Conservation (phyloP, 345 rosid genomes). For the Linum usitatissimum region DNA sequence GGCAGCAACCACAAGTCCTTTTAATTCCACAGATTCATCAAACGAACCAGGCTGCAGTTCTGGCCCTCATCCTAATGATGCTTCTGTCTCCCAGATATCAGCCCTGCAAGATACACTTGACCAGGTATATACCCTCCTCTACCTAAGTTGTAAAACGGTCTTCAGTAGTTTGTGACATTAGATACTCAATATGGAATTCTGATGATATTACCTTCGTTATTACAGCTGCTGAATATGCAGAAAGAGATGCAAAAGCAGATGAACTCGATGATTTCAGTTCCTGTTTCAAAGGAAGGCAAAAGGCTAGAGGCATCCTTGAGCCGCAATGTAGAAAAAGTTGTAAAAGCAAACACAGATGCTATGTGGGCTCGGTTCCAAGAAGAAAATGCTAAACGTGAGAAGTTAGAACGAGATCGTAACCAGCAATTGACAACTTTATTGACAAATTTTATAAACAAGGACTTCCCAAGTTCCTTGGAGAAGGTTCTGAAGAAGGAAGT, state of each 20-base stretch:
- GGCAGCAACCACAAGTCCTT: slow-evolving; percentile 14
- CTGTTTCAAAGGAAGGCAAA: slow-evolving; percentile 25
- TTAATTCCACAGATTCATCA: slow-evolving; percentile 20
- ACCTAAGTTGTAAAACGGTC: no score
- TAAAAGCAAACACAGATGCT: slow-evolving; percentile 21
- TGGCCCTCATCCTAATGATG: slow-evolving; percentile 10
- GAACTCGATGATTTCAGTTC: slow-evolving; percentile 11
- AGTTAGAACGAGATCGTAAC: slow-evolving; percentile 14
- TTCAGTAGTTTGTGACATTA: no score
- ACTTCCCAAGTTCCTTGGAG: slow-evolving; percentile 17
- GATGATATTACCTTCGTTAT: background rate
- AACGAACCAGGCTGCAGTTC: slow-evolving; percentile 17
- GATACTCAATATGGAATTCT: no score
- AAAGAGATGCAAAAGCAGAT: slow-evolving; percentile 27
- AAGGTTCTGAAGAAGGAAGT: slow-evolving; percentile 24
- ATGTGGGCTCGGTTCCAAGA: slow-evolving; percentile 23
- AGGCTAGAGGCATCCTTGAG: slow-evolving; percentile 23
- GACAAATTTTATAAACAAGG: slow-evolving; percentile 16
- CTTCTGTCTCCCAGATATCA: slow-evolving; percentile 15
- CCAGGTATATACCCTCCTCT: slow-evolving; percentile 13
- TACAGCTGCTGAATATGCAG: slow-evolving; percentile 15
- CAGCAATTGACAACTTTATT: slow-evolving; percentile 19
- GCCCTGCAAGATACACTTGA: slow-evolving; percentile 19
- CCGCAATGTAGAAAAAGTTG: slow-evolving; percentile 19
- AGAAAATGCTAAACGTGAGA: slow-evolving; percentile 18